Percentiles rank a stretch among this genome's conserved stretches.
phyloP scores from a whole-genome alignment of 73 alveolate species.

The Stentor coeruleus region DNA sequence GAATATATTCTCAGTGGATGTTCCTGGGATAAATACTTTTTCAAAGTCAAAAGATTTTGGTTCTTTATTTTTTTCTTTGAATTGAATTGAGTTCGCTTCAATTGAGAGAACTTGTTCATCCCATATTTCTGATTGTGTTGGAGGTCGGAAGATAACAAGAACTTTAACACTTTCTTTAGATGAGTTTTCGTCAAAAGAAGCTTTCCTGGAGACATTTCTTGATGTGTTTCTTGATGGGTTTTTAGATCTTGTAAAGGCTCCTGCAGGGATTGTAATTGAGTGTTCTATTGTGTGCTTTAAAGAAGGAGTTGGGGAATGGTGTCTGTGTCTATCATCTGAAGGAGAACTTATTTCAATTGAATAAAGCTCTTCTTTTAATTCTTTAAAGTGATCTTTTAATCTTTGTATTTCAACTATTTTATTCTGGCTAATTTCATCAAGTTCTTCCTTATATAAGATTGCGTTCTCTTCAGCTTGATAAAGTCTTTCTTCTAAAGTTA shows the following conservation, averaged over 20 bases:
- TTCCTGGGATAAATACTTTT: background rate
- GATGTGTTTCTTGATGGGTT: background rate
- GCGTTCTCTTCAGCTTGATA: conserved; percentile 28
- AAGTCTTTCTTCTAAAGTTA: conserved; percentile 1
- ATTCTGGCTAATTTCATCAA: conserved; percentile 15
- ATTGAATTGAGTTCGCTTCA: background rate
- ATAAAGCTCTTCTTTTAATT: background rate
- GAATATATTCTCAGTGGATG: background rate
- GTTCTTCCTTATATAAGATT: conserved; percentile 20
- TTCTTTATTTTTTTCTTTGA: conserved; percentile 10
- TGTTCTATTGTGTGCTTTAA: background rate
- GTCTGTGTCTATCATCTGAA: background rate
- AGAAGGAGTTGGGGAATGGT: background rate
- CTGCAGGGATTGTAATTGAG: background rate
- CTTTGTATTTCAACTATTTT: conserved; percentile 27
- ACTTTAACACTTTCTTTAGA: background rate
- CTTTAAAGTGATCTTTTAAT: conserved; percentile 11
- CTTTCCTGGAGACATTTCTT: background rate
- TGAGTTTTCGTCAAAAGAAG: background rate
- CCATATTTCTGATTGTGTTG: background rate
- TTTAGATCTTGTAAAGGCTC: no score
- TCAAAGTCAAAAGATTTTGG: conserved; percentile 7
- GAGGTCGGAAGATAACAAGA: background rate
- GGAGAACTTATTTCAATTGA: background rate
- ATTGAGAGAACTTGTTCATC: background rate